phyloP scores from a whole-genome alignment of 192 early-diverging fungal species.

The Umbelopsis isabellina region DNA sequence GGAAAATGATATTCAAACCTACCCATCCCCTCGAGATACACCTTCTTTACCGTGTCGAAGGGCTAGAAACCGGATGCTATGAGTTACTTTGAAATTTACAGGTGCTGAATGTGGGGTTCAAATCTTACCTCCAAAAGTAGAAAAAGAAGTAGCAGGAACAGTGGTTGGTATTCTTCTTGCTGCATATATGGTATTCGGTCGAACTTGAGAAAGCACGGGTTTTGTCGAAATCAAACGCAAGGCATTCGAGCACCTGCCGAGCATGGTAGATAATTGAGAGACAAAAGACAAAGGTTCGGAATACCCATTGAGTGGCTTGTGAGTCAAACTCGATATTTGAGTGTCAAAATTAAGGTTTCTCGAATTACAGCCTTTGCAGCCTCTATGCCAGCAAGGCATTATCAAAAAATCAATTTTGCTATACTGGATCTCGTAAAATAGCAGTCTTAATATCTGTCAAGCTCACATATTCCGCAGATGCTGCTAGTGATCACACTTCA shows the following conservation, averaged over 20 bases:
- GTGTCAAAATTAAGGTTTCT: too few relatives aligned
- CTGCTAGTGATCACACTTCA: too few relatives aligned
- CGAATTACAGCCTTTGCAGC: too few relatives aligned
- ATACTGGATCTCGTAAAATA: too few relatives aligned
- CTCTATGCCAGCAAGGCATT: too few relatives aligned
- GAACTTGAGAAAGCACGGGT: background rate
- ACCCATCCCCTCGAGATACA: constrained; percentile 36
- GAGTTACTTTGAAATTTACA: background rate
- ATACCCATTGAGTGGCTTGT: constrained; percentile 1
- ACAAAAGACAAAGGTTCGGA: background rate
- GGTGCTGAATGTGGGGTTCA: background rate
- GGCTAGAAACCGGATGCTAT: background rate
- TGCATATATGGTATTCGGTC: background rate
- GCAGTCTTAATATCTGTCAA: too few relatives aligned
- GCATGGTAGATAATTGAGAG: constrained; percentile 3
- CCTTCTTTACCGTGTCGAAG: constrained; percentile 36
- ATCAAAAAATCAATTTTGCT: too few relatives aligned
- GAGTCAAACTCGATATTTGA: too few relatives aligned
- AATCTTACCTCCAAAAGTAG: constrained; percentile 11
- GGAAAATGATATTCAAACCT: background rate
- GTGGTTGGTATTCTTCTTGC: background rate
- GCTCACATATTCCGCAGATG: too few relatives aligned
- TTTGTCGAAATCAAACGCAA: background rate
- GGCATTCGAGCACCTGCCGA: constrained; percentile 1
- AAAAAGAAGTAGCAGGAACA: constrained; percentile 6